Evolutionary conservation across 305 asterid genomes (phyloP).

Genomic region (Fraxinus platypoda): DNA sequence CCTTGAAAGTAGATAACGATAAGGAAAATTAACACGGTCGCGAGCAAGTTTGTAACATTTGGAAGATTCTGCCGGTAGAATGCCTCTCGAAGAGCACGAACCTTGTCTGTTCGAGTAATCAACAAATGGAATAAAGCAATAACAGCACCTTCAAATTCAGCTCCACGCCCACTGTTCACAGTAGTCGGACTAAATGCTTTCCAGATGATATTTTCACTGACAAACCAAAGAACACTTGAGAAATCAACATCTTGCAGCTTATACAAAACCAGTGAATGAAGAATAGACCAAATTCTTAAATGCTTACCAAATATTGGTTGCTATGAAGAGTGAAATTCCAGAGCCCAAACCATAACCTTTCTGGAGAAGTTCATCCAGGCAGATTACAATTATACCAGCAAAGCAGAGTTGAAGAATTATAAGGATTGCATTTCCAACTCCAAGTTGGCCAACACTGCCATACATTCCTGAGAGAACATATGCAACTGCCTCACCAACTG

Average conservation of each 20-base stretch:
- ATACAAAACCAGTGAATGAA: not conserved
- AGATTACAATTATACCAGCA: not conserved
- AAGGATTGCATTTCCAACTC: not conserved
- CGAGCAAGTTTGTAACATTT: no score
- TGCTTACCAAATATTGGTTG: not conserved
- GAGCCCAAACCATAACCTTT: not conserved
- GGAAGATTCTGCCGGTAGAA: no score
- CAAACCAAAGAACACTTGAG: not conserved
- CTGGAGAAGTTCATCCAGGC: not conserved
- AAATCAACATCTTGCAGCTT: not conserved
- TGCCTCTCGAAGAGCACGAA: no score
- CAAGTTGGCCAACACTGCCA: not conserved
- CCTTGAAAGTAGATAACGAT: no score
- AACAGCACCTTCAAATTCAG: not conserved
- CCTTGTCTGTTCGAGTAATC: no score
- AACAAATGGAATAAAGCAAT: not conserved
- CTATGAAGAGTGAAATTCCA: not conserved
- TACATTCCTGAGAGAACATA: not conserved
- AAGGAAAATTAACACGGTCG: no score
- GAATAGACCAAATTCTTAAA: not conserved
- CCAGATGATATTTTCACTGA: not conserved
- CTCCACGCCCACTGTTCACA: not conserved
- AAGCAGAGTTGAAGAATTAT: not conserved
- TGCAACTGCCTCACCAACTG: no score
- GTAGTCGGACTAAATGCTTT: not conserved